phyloP scores from a whole-genome alignment of 257 asterid species.

The Solanum corneliomulleri region DNA sequence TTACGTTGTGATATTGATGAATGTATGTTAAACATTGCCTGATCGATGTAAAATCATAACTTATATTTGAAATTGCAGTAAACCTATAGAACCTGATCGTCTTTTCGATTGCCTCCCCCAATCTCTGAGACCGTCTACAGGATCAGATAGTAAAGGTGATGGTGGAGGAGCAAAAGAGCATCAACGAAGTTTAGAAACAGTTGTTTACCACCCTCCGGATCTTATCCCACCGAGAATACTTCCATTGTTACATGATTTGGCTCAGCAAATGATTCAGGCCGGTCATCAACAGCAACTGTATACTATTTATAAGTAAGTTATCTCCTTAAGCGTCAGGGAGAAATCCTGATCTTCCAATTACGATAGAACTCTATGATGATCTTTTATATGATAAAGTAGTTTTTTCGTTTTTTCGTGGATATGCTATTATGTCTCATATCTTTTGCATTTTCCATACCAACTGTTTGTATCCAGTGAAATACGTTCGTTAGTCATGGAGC shows the following conservation, averaged over 20 bases:
- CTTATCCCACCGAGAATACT: slow-evolving; percentile 67
- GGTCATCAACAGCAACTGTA: slow-evolving; percentile 68
- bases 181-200: slow-evolving; percentile 45
- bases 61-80: slow-evolving; percentile 46
- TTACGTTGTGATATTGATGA: neutral
- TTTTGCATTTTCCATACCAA: neutral
- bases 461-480: slow-evolving; percentile 45
- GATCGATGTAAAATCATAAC: neutral
- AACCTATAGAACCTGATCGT: slow-evolving; percentile 89
- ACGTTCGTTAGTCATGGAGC: slow-evolving; percentile 65
- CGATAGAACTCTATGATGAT: neutral
- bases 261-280: slow-evolving; percentile 70
- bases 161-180: slow-evolving; percentile 31
- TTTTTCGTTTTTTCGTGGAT: neutral
- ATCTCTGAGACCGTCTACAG: slow-evolving; percentile 61
- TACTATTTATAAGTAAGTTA: slow-evolving; percentile 50
- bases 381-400: neutral
- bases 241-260: slow-evolving; percentile 62
- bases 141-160: slow-evolving; percentile 51
- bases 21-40: neutral
- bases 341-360: neutral
- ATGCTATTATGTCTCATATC: neutral
- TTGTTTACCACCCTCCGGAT: slow-evolving; percentile 61
- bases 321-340: neutral
- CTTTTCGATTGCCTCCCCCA: slow-evolving; percentile 83